Evolutionary conservation across 768 basidiomycete species (phyloP).

Genomic region (Brasilioporus rufonigricans): DNA sequence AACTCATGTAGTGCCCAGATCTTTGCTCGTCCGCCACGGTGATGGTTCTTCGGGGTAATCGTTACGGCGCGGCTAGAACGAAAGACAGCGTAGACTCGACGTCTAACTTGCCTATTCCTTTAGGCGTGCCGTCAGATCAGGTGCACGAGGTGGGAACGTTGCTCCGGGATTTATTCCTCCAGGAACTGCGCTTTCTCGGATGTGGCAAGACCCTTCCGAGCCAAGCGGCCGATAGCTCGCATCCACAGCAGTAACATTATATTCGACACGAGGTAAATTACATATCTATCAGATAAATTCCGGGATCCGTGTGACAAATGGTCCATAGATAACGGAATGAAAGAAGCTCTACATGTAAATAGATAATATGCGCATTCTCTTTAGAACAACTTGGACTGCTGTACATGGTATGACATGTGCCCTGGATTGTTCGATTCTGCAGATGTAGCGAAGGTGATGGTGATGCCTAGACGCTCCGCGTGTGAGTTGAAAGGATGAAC

Average conservation of each 20-base stretch:
- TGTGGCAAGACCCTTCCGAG: neutral
- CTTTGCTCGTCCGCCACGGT: neutral
- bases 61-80: constrained; percentile 5
- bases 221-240: neutral
- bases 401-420: constrained; percentile 10
- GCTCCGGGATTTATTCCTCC: neutral
- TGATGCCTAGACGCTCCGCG: constrained; percentile 8
- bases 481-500: constrained; percentile 3
- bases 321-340: constrained; percentile 28
- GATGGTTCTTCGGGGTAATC: neutral
- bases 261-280: constrained; percentile 25
- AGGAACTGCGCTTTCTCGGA: neutral
- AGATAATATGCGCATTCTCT: constrained; percentile 8
- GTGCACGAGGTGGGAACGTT: constrained; percentile 1
- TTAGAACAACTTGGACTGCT: neutral
- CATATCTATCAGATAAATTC: constrained; percentile 29
- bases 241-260: neutral
- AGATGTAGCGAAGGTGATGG: constrained; percentile 3
- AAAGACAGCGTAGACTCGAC: neutral
- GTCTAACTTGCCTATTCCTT: constrained; percentile 2
- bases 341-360: constrained; percentile 9
- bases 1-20: neutral
- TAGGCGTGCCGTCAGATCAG: neutral
- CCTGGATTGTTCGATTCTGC: constrained; percentile 7
- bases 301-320: constrained; percentile 19